Evolutionary conservation across 176 grass and related monocot genomes (phyloP), one percentile per base, ranked within the genome.

Genomic region (Musa itinerans): DNA sequence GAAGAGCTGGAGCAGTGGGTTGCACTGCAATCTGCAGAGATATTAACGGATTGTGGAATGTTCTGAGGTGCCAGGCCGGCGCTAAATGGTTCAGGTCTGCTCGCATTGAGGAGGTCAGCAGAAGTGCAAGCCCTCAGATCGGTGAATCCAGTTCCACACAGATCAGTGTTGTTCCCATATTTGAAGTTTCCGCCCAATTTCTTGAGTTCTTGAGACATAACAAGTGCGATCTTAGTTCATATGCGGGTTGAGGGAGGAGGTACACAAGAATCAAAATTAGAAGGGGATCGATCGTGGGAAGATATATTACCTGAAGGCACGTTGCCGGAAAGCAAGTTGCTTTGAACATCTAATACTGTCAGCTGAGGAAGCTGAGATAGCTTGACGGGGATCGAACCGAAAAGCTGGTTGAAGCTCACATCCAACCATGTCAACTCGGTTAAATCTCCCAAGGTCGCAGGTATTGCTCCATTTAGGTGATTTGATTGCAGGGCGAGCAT

Each of bases 401-500:
- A 94, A 54, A 98, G 81, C 8, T 17, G 50, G 26, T 98, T 98
- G 68, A 78, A 93, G 78, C 90, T 98, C 59, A 98, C 91, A 65
- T 94, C 88, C 72, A 98, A 70, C 73, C 88, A 84, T 76, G 77
- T 62, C 72, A 98, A 25, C 57, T 86, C 71, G 11, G 69, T 74
- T 52, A 98, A 76, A 22, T 91, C 82, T 53, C 86, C 83, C 0
- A 98, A 79, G 43, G 86, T 85, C 1, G 90, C 88, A 9, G 90
- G 86, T 56, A 98, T 91, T 0, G 90, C 95, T 57, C 95, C 90
- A 9, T 76, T 89, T 55, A 98, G 68, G 27, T 77, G 82, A 80
- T 98, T 98, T 11, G 80, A 89, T 78, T 98, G 88, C 49, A 98
- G 76, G 74, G 90, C 72, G 53, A 98, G 88, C 58, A 98, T 84